These are phyloP conservation scores for Rhizopogon roseolus DNA, from an alignment of 768 basidiomycete genomes.

Conservation along the genomic window DNA sequence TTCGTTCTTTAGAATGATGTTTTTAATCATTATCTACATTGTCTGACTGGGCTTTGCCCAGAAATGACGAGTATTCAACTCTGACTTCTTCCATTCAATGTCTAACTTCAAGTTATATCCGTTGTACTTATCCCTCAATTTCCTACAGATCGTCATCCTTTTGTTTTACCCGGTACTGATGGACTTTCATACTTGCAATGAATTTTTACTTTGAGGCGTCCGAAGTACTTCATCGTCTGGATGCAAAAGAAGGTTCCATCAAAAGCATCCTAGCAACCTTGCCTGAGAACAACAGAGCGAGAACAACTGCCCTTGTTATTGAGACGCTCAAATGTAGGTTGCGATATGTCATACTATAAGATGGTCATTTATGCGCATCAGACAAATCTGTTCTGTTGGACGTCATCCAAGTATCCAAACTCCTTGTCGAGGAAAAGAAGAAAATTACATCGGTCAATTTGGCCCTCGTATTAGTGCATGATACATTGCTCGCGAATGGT, in stretches of 20 bases:
- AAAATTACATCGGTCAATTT: constrained; percentile 72
- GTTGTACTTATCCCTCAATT: constrained; percentile 24
- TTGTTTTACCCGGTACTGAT: constrained; percentile 10
- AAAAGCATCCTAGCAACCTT: constrained; percentile 76
- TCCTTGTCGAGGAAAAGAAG: constrained; percentile 73
- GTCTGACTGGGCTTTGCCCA: constrained; percentile 56
- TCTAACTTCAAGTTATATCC: constrained; percentile 7
- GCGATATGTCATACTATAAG: not conserved
- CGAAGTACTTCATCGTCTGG: constrained; percentile 76
- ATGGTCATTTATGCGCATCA: constrained; percentile 22
- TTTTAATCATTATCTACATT: constrained; percentile 81
- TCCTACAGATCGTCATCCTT: constrained; percentile 11
- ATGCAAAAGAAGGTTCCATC: constrained; percentile 88
- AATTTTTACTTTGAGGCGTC: constrained; percentile 96
- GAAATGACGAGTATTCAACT: constrained; percentile 42
- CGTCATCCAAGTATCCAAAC: constrained; percentile 60
- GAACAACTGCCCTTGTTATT: constrained; percentile 83
- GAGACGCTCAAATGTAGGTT: constrained; percentile 91
- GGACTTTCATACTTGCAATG: constrained; percentile 46
- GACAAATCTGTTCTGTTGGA: constrained; percentile 75
- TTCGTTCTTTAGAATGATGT: constrained; percentile 44
- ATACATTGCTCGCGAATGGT: constrained; percentile 75
- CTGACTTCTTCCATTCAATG: constrained; percentile 17
- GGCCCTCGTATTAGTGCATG: constrained; percentile 85
- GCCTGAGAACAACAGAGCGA: constrained; percentile 69